Base-by-base conservation (phyloP, 116 monocot species). In the Papilionanthe hybrid region DNA sequence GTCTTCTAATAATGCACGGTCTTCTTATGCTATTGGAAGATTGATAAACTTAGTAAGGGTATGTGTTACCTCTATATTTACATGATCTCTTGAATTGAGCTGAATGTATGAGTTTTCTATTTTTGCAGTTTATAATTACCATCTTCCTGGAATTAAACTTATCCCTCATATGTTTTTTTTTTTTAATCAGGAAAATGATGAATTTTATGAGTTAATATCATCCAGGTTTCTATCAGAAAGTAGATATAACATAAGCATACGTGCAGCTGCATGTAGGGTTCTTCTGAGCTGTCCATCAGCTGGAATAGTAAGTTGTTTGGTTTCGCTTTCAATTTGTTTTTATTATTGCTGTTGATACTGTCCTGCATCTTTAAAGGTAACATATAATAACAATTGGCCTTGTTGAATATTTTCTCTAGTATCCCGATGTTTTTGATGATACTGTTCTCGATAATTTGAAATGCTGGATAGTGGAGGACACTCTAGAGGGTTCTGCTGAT, bases 111-210 rank as follows among this genome's bases (percentile, higher is more conserved):
- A 18, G 2, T 28, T 75, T 63, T 76, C 9, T 50, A 81, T 78
- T 53, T 78, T 17, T 55, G 50, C 42, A 72, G 29, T 56, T 19
- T 37, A 30, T 65, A 57, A 20, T 28, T 47, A 27, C 7, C 4
- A 13, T 17, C 66, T 49, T 37, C 15, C 25, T 69, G 5, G 15
- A 42, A 43, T 43, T 73, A 43, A 1, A 53, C 29, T 58, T 44
- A 30, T 78, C 20, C 25, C 11, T 57, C n/a, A 45, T 82, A 43
- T 75, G 75, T 80, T 42, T 72, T 71, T 63, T 78, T 28, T 53
- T n/a, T n/a, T n/a, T n/a, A n/a, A 37, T 66, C 88, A 99, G 99
- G 99, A 99, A 41, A 93, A 93, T 81, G 93, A 93, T 83, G 95
- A 99, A 9, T 95, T 99, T 79, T 92, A 90, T 44, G 92, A 93